These are phyloP conservation scores for Neurospora sp. DNA, from an alignment of 495 filamentous ascomycete genomes.

Conservation along the genomic window DNA sequence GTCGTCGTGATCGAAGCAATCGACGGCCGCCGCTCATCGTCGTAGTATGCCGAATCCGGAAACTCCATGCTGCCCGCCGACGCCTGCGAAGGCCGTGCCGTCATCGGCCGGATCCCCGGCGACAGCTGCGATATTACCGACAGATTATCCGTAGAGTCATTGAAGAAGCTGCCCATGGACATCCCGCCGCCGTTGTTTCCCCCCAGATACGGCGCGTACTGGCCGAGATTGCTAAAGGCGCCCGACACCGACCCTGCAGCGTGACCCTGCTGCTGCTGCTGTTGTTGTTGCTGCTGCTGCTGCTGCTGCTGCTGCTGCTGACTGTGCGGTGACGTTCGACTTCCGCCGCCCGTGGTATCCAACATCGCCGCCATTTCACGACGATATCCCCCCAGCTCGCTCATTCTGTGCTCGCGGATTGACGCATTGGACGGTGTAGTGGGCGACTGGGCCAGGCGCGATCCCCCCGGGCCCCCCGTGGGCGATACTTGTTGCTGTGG, in stretches of 20 bases:
- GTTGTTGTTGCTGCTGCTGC: constrained; percentile 1
- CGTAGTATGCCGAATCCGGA: constrained; percentile 48
- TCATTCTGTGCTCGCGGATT: constrained; percentile 38
- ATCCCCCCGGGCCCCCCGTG: constrained; percentile 16
- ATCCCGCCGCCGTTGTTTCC: constrained; percentile 21
- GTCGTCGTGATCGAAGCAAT: constrained; percentile 76
- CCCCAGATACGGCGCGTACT: constrained; percentile 39
- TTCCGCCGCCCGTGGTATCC: constrained; percentile 42
- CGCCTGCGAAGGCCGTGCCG: constrained; percentile 39
- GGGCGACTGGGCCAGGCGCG: constrained; percentile 37
- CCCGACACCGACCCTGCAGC: neutral
- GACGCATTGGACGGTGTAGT: constrained; percentile 36
- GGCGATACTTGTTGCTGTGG: neutral
- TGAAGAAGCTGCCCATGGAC: constrained; percentile 42
- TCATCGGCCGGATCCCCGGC: constrained; percentile 52
- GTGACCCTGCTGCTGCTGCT: neutral
- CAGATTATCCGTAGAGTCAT: constrained; percentile 56
- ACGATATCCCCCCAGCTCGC: constrained; percentile 53
- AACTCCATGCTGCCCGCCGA: constrained; percentile 52
- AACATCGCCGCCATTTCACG: constrained; percentile 56
- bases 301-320: constrained; percentile 35
- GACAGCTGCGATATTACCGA: constrained; percentile 49
- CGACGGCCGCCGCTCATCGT: constrained; percentile 76
- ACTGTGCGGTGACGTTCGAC: constrained; percentile 32
- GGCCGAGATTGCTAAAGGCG: constrained; percentile 26